Percentiles rank a stretch among this genome's conserved stretches.
Evolutionary conservation across 768 basidiomycete species (phyloP).

Genomic region (Infundibulicybe gibba): DNA sequence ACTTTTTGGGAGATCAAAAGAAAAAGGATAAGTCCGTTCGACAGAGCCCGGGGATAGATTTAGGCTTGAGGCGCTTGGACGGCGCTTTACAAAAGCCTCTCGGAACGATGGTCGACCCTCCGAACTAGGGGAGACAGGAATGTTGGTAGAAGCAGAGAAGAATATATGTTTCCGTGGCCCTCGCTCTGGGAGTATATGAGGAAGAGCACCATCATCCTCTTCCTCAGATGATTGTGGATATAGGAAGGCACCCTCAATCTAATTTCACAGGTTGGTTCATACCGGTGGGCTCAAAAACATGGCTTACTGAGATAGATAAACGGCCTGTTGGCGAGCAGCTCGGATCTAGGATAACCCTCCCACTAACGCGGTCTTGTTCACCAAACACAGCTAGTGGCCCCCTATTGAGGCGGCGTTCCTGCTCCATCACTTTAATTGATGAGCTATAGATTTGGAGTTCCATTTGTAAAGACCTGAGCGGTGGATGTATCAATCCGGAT

Average conservation of each 20-base stretch:
- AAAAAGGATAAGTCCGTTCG: constrained; percentile 43
- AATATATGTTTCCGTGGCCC: constrained; percentile 42
- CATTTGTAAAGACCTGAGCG: constrained; percentile 45
- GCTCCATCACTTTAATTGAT: constrained; percentile 44
- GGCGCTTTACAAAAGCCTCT: constrained; percentile 39
- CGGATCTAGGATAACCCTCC: constrained; percentile 55
- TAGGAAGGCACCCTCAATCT: constrained; percentile 65
- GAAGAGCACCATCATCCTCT: constrained; percentile 11
- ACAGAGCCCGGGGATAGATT: constrained; percentile 26
- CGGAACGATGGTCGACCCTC: constrained; percentile 32
- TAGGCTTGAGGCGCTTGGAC: constrained; percentile 41
- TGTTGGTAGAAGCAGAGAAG: constrained; percentile 40
- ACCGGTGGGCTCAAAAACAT: constrained; percentile 6
- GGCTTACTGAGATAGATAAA: constrained; percentile 50
- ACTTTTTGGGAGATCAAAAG: constrained; percentile 53
- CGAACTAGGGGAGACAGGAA: constrained; percentile 32
- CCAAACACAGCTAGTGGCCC: constrained; percentile 53
- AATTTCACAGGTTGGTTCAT: constrained; percentile 3
- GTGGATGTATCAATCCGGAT: neutral
- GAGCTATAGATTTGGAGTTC: constrained; percentile 62
- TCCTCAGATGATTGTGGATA: constrained; percentile 30
- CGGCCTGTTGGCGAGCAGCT: constrained; percentile 50
- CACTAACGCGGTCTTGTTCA: constrained; percentile 56
- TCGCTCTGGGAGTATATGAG: constrained; percentile 10
- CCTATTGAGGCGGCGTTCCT: constrained; percentile 17